Conservation (phyloP, 805 yeast genomes). For the Myxozyma geophila region DNA sequence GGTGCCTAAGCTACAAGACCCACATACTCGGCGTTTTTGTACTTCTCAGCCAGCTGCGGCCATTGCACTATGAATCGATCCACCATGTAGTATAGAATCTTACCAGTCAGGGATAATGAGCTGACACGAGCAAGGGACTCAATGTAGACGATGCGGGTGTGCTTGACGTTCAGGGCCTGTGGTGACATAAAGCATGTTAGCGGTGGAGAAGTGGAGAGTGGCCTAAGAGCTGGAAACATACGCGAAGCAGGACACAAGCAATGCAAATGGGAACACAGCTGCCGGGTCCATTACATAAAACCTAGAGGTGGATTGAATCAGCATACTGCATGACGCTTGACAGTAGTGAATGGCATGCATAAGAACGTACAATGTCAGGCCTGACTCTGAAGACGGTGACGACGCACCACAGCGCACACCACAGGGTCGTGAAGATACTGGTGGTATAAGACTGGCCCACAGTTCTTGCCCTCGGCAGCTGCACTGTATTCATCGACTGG, state of each 20-base stretch:
- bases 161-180: slow-evolving; percentile 20
- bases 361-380: slow-evolving; percentile 48
- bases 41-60: slow-evolving; percentile 60
- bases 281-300: slow-evolving; percentile 80
- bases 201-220: slow-evolving; percentile 10
- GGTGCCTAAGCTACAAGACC: slow-evolving; percentile 68
- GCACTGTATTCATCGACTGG: slow-evolving; percentile 39
- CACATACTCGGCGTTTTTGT: slow-evolving; percentile 66
- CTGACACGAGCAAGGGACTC: slow-evolving; percentile 87
- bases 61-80: slow-evolving; percentile 90
- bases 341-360: not conserved
- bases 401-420: slow-evolving; percentile 46
- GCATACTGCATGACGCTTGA: not conserved
- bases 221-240: slow-evolving; percentile 9
- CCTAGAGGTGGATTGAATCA: slow-evolving; percentile 4
- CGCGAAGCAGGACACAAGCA: slow-evolving; percentile 57
- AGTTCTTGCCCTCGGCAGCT: slow-evolving; percentile 60
- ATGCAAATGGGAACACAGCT: slow-evolving; percentile 73
- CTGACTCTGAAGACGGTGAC: slow-evolving; percentile 38
- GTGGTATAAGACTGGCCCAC: slow-evolving; percentile 61
- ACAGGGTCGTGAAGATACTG: slow-evolving; percentile 53
- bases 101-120: slow-evolving; percentile 75
- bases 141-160: slow-evolving; percentile 70
- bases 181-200: not conserved
- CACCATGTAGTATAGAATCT: slow-evolving; percentile 67